These are phyloP conservation scores for Halophytophthora polymorphica DNA, from an alignment of 352 stramenopile genomes.

Conservation along the genomic window DNA sequence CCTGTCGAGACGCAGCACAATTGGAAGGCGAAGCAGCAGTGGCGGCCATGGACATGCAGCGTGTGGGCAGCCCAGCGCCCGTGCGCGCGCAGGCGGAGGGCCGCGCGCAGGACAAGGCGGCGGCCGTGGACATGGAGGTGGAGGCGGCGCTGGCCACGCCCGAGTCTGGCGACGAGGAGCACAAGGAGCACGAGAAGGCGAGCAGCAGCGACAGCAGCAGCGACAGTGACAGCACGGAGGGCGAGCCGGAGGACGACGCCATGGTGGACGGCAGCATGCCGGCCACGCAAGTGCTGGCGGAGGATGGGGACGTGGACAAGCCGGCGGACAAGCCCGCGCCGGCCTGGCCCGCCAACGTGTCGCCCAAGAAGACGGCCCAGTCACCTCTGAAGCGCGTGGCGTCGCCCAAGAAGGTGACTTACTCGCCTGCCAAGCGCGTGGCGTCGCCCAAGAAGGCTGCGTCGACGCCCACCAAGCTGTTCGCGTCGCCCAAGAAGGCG, in stretches of 20 bases:
- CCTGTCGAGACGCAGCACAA: too few species aligned
- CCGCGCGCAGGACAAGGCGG: too few species aligned
- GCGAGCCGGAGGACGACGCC: constrained; percentile 23
- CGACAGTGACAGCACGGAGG: constrained; percentile 10
- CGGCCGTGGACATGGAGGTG: constrained; percentile 1
- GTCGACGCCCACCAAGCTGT: constrained; percentile 5
- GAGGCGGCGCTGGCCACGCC: background rate
- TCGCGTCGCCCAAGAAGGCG: constrained; percentile 12
- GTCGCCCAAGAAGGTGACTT: constrained; percentile 11
- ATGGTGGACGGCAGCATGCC: constrained; percentile 30
- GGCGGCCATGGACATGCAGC: too few species aligned
- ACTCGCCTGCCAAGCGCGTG: constrained; percentile 6
- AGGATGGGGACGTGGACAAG: constrained; percentile 15
- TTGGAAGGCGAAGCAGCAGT: too few species aligned
- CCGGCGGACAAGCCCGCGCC: constrained; percentile 1
- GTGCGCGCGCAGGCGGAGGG: too few species aligned
- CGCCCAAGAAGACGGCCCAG: constrained; percentile 5
- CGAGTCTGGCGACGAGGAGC: constrained; percentile 2
- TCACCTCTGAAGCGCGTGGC: background rate
- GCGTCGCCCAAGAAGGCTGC: constrained; percentile 2
- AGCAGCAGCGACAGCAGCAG: constrained; percentile 10
- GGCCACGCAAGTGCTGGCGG: constrained; percentile 37
- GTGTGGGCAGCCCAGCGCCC: too few species aligned
- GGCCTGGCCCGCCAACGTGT: background rate
- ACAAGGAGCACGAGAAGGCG: constrained; percentile 24